phyloP scores from a whole-genome alignment of 1,284 basidiomycete species.

The Heterobasidion irregulare region DNA sequence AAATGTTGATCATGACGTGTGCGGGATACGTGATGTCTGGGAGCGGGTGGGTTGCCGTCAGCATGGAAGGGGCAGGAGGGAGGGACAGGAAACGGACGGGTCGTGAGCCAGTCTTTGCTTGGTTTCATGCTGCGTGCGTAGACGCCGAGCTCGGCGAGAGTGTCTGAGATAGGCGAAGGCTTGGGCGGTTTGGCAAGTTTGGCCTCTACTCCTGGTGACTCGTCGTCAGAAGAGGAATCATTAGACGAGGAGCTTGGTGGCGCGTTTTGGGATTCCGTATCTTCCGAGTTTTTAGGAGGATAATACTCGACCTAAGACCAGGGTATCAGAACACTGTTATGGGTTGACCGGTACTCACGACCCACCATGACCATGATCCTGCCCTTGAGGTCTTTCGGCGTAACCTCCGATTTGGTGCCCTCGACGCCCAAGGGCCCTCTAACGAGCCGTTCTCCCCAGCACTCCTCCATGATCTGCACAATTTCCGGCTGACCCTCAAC shows the following conservation, averaged over 20 bases:
- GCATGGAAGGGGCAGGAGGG: background rate
- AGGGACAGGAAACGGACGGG: slow-evolving; percentile 21
- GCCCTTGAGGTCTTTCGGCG: slow-evolving; percentile 41
- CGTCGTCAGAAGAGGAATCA: background rate
- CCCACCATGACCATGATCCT: slow-evolving; percentile 52
- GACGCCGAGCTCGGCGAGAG: slow-evolving; percentile 41
- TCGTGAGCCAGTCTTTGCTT: slow-evolving; percentile 35
- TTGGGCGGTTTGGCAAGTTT: slow-evolving; percentile 4
- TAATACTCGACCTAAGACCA: slow-evolving; percentile 45
- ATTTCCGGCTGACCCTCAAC: slow-evolving; percentile 41
- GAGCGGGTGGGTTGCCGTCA: slow-evolving; percentile 1
- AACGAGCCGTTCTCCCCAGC: slow-evolving; percentile 50
- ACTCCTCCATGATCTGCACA: slow-evolving; percentile 44
- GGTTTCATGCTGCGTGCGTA: slow-evolving; percentile 57
- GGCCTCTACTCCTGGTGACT: background rate
- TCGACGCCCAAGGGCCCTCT: slow-evolving; percentile 27
- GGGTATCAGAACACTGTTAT: background rate
- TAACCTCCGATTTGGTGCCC: slow-evolving; percentile 21
- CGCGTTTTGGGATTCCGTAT: background rate
- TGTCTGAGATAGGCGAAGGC: slow-evolving; percentile 30
- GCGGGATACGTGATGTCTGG: slow-evolving; percentile 30
- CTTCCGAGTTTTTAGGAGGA: slow-evolving; percentile 19
- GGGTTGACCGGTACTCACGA: no score
- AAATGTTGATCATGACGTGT: slow-evolving; percentile 53
- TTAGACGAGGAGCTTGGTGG: slow-evolving; percentile 1